Percentiles rank a stretch among this genome's conserved stretches.
phyloP scores from a whole-genome alignment of 805 yeast species.

The Myxozyma neglecta region DNA sequence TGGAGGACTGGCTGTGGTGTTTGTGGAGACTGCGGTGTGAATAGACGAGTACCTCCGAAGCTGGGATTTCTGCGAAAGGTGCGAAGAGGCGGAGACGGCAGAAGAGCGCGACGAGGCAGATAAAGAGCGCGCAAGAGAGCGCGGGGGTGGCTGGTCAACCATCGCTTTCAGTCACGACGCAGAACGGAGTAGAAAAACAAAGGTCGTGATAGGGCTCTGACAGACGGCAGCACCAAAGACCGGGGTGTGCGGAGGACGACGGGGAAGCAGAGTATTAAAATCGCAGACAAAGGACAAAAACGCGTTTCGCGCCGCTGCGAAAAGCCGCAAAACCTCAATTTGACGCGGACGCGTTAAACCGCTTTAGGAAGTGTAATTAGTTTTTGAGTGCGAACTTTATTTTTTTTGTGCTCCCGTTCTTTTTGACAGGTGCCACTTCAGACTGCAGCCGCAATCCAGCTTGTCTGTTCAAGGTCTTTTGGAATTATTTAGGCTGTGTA shows the following conservation, averaged over 20 bases:
- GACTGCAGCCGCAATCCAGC: too few species aligned
- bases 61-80: background rate
- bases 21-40: background rate
- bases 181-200: background rate
- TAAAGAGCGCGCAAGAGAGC: constrained; percentile 5
- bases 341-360: too few species aligned
- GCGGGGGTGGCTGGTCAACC: background rate
- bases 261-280: too few species aligned
- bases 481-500: too few species aligned
- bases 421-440: too few species aligned
- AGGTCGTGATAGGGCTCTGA: background rate
- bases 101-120: constrained; percentile 4
- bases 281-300: too few species aligned
- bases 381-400: too few species aligned
- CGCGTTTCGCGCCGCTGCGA: background rate
- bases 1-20: background rate
- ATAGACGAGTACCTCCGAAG: constrained; percentile 2
- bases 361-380: too few species aligned
- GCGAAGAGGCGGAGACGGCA: constrained; percentile 2
- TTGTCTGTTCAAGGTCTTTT: too few species aligned
- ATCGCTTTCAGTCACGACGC: background rate
- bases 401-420: too few species aligned
- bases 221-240: background rate
- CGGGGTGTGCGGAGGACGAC: too few species aligned
- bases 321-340: background rate